These are phyloP conservation scores for Hemerocallis citrina DNA, from an alignment of 106 monocot species.

Conservation along the genomic window DNA sequence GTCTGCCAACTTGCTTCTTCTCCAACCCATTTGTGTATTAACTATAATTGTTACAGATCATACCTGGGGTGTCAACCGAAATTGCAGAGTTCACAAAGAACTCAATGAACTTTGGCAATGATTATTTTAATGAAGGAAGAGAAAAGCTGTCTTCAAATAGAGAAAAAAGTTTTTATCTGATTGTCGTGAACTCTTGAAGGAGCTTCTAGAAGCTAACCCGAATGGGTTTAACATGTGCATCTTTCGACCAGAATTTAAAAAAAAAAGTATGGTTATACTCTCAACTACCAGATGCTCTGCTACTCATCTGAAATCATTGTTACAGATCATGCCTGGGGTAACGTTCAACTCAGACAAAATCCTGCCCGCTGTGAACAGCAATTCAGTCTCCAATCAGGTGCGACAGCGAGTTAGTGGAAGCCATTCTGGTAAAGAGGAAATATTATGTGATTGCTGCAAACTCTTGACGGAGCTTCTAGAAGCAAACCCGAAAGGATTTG, in stretches of 20 bases:
- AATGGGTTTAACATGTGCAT: constrained; percentile 52
- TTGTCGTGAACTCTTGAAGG: constrained; percentile 47
- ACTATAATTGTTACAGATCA: too few species aligned
- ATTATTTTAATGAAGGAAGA: background rate
- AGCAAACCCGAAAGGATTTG: too few species aligned
- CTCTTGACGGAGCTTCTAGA: too few species aligned
- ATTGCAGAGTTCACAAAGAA: too few species aligned
- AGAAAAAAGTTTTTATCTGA: constrained; percentile 53
- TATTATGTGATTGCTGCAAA: too few species aligned
- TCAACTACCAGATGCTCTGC: constrained; percentile 56
- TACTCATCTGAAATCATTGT: constrained; percentile 47
- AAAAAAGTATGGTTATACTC: constrained; percentile 55
- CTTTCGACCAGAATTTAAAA: constrained; percentile 48
- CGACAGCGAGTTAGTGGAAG: too few species aligned
- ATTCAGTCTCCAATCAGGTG: constrained; percentile 2
- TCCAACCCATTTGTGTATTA: too few species aligned
- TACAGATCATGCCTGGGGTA: constrained; percentile 64
- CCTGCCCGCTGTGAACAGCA: constrained; percentile 15
- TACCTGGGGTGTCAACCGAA: too few species aligned
- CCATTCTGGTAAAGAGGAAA: too few species aligned
- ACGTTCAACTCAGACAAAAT: constrained; percentile 33
- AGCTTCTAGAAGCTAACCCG: constrained; percentile 50
- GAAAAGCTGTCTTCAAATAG: constrained; percentile 21
- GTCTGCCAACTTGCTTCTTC: too few species aligned
- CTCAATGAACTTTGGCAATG: too few species aligned